Evolutionary conservation across 139 green algal genomes (phyloP), one percentile per base, ranked within the genome.

Genomic region (Chlamydomonas sp.): DNA sequence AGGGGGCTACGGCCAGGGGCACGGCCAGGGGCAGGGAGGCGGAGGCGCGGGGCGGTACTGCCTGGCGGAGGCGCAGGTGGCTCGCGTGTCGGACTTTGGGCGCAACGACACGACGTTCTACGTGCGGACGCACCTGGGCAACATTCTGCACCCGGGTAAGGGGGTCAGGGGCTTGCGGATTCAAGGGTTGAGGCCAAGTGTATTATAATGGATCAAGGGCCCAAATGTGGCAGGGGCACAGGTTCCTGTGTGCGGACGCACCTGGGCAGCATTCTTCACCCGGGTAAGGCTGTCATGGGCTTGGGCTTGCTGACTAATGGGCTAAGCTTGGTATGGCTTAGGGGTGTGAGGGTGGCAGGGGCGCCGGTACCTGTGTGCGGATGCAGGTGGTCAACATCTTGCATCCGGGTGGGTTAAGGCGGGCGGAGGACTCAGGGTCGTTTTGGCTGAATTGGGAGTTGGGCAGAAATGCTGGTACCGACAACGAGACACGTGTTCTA

Each of bases 41-140:
- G 79, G 66, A 12, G 69, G 69, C 69, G 5, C 2, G 2, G 69
- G 69, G 77, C 59, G 16, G 1, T 79, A 57, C 59, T 8, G 60
- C 3, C 63, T 92, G 78, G 90, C 85, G 59, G 90, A 95, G 75
- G 92, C 86, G 63, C 85, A 96, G 90, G 95, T 99, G 58, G 98
- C 97, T 1, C 87, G 96, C 1, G 87, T 93, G 58, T 90, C 92
- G 3, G 98, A 99, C 91, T 98, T 99, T 86, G 98, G 98, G 14
- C 77, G 80, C 31, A 99, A 99, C 87, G 97, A 99, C 93, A 94
- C 82, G 16, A 94, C 93, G 8, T 97, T 97, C 87, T 93, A 83
- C 85, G 80, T 87, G 1, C 85, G 91, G 12, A 99, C 97, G 1
- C 96, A 99, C 85, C 92, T 99, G 58, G 98, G 98, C 4, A 85